Evolutionary conservation across 2,329 filamentous ascomycete species (phyloP).

Genomic region (Cryphonectria japonica): DNA sequence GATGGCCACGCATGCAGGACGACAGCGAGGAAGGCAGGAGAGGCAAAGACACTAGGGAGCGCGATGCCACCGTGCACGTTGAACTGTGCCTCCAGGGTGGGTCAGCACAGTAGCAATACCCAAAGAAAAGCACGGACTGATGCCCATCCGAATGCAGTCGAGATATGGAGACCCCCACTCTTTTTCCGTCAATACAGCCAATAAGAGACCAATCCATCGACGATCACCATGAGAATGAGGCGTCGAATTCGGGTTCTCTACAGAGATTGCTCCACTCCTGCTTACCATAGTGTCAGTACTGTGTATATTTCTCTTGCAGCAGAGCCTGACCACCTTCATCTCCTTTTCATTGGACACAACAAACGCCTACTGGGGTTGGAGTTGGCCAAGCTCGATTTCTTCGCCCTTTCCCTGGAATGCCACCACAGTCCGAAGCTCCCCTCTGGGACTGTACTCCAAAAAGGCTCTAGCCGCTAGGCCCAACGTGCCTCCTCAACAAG

Average conservation of each 20-base stretch:
- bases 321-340: constrained; percentile 14
- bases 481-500: constrained; percentile 5
- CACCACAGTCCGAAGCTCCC: constrained; percentile 8
- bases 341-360: constrained; percentile 14
- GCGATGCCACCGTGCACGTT: background rate
- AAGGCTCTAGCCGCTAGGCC: background rate
- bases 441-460: constrained; percentile 16
- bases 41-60: background rate
- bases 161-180: background rate
- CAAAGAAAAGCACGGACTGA: background rate
- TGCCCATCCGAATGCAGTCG: background rate
- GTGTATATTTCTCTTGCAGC: background rate
- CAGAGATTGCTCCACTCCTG: background rate
- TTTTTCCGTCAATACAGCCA: background rate
- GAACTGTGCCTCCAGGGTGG: background rate
- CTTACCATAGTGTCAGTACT: background rate
- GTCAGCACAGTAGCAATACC: background rate
- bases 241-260: background rate
- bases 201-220: background rate
- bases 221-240: constrained; percentile 14
- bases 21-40: background rate
- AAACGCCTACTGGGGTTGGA: background rate
- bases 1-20: constrained; percentile 12
- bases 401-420: background rate
- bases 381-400: constrained; percentile 20